Conservation (phyloP, 129 eudicot genomes). For the Deinandra increscens region DNA sequence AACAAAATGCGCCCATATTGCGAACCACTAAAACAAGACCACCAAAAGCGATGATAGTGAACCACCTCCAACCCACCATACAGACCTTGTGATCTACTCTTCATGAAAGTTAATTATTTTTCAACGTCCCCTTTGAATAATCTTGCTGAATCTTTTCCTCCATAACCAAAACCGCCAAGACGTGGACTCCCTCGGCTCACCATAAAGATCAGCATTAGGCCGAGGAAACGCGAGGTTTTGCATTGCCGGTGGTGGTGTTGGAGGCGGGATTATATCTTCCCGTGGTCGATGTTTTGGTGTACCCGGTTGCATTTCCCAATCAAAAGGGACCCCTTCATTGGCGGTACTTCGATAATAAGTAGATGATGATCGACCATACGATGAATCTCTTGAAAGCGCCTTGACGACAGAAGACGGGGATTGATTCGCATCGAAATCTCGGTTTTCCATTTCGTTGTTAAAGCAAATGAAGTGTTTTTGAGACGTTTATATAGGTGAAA, state of each 20-base stretch:
- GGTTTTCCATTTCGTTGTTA: constrained; percentile 18
- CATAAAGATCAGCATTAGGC: constrained; percentile 33
- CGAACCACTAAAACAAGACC: constrained; percentile 11
- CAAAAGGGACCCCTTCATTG: constrained; percentile 69
- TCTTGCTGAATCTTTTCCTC: constrained; percentile 42
- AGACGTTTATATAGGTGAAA: neutral
- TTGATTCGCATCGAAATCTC: constrained; percentile 30
- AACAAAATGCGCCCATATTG: constrained; percentile 20
- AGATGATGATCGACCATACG: constrained; percentile 59
- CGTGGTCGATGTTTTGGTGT: constrained; percentile 53
- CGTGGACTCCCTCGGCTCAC: constrained; percentile 26
- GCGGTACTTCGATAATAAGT: constrained; percentile 42
- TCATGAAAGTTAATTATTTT: neutral
- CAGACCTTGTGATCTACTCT: neutral
- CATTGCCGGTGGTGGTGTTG: constrained; percentile 68
- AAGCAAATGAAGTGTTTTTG: neutral
- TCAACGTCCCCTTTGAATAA: constrained; percentile 29
- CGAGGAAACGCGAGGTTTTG: constrained; percentile 49
- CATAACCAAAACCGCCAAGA: constrained; percentile 40
- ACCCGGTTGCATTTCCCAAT: constrained; percentile 88
- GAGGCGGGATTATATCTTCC: constrained; percentile 55
- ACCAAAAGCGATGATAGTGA: constrained; percentile 13
- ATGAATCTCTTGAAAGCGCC: constrained; percentile 52
- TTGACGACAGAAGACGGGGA: constrained; percentile 36
- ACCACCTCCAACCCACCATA: constrained; percentile 4